phyloP scores from a whole-genome alignment of 1,284 basidiomycete species.

The Tetrapyrgos nigripes region DNA sequence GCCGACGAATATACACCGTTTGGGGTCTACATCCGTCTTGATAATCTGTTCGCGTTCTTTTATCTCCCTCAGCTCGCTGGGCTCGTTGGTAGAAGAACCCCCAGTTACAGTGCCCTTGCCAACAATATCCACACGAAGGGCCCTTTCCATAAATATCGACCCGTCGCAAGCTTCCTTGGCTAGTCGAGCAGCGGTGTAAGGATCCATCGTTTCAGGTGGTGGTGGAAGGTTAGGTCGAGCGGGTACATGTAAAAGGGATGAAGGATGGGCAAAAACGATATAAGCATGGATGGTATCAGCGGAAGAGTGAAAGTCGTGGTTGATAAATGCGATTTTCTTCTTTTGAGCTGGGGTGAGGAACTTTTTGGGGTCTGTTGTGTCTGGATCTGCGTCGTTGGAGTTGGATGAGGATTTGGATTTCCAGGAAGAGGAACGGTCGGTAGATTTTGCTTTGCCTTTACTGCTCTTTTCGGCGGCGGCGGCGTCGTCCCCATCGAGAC shows the following conservation, averaged over 20 bases:
- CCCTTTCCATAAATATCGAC: conserved; percentile 75
- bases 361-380: conserved; percentile 60
- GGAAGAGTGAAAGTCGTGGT: conserved; percentile 82
- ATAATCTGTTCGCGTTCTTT: conserved; percentile 16
- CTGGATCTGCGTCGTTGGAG: conserved; percentile 46
- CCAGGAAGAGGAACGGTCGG: conserved; percentile 76
- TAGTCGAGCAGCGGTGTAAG: conserved; percentile 72
- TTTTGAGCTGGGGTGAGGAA: conserved; percentile 88
- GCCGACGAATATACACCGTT: conserved; percentile 88
- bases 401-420: conserved; percentile 40
- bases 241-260: conserved; percentile 41
- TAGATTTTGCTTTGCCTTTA: conserved; percentile 59
- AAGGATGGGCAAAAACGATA: conserved; percentile 82
- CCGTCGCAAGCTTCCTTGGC: conserved; percentile 75
- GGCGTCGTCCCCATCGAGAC: conserved; percentile 53
- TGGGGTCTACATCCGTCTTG: conserved; percentile 62
- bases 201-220: conserved; percentile 61
- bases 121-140: conserved; percentile 77
- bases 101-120: conserved; percentile 38
- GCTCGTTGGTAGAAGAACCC: conserved; percentile 11
- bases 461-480: conserved; percentile 37
- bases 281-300: conserved; percentile 84
- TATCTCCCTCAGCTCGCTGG: conserved; percentile 2
- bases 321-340: conserved; percentile 95
- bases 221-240: conserved; percentile 58